Percentiles rank a stretch among this genome's conserved stretches.
Evolutionary conservation across 495 filamentous ascomycete genomes (phyloP).

Genomic region (Penicillium fimorum): DNA sequence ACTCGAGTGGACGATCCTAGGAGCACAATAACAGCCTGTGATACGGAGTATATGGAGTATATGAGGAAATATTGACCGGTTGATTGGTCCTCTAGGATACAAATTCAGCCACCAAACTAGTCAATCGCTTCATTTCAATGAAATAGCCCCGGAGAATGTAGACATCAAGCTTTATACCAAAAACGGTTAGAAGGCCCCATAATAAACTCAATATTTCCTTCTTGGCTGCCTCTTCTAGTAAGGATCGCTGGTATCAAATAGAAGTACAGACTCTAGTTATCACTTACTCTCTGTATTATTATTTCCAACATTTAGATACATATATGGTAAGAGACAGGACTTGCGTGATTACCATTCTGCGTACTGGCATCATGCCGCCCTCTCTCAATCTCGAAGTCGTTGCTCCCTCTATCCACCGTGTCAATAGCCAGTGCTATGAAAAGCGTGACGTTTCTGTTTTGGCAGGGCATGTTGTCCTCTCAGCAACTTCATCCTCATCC

Average conservation of each 20-base stretch:
- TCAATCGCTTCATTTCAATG: no score
- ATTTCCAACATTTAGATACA: not conserved
- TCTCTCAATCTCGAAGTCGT: not conserved
- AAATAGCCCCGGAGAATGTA: no score
- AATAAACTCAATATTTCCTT: not conserved
- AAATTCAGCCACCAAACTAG: no score
- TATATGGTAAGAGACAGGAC: not conserved
- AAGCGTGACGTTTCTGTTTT: not conserved
- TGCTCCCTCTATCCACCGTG: not conserved
- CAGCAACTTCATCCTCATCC: not conserved
- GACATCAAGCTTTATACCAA: not conserved
- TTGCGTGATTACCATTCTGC: not conserved
- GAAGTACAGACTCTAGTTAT: no score
- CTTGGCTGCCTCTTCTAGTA: not conserved
- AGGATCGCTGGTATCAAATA: conserved; percentile 1
- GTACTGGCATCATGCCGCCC: not conserved
- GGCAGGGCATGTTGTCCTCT: not conserved
- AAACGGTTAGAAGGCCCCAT: not conserved
- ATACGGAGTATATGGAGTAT: no score
- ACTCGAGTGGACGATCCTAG: not conserved
- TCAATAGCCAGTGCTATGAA: not conserved
- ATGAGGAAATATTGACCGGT: no score
- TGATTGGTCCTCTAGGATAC: no score
- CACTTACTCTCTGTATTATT: not conserved
- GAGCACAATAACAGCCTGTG: no score